Percentiles rank a stretch among this genome's conserved stretches.
These are phyloP conservation scores for Penicillium sp. DNA, from an alignment of 2,329 filamentous ascomycete genomes.

Conservation along the genomic window DNA sequence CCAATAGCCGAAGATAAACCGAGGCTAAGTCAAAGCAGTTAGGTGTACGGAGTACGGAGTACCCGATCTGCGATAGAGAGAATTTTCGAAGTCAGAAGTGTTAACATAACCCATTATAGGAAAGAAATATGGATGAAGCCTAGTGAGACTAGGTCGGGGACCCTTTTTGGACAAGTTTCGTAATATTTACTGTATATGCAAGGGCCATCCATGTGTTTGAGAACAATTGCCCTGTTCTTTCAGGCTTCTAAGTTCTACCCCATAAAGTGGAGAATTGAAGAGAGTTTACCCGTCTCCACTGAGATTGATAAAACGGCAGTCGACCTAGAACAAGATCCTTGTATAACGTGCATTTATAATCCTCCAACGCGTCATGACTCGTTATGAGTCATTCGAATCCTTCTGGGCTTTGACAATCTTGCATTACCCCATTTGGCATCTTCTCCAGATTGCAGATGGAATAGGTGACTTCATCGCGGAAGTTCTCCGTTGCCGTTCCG, in stretches of 20 bases:
- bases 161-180: too few relatives aligned
- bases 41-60: too few relatives aligned
- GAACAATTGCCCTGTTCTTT: not conserved
- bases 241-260: not conserved
- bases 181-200: not conserved
- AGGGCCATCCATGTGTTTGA: not conserved
- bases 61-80: too few relatives aligned
- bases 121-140: too few relatives aligned
- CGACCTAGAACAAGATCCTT: slow-evolving; percentile 1
- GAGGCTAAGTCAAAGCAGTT: not conserved
- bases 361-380: not conserved
- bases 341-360: not conserved
- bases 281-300: not conserved
- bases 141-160: too few relatives aligned
- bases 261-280: not conserved
- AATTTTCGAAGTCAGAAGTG: too few relatives aligned
- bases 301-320: not conserved
- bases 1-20: slow-evolving; percentile 3
- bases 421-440: not conserved
- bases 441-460: too few relatives aligned
- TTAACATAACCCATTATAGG: not conserved
- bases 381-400: slow-evolving; percentile 3
- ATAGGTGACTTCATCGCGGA: too few relatives aligned
- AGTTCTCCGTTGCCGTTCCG: too few relatives aligned
- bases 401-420: not conserved